Evolutionary conservation across 192 early-diverging fungal genomes (phyloP), one percentile per base, ranked within the genome.

Genomic region (Phycomyces blakesleeanus): DNA sequence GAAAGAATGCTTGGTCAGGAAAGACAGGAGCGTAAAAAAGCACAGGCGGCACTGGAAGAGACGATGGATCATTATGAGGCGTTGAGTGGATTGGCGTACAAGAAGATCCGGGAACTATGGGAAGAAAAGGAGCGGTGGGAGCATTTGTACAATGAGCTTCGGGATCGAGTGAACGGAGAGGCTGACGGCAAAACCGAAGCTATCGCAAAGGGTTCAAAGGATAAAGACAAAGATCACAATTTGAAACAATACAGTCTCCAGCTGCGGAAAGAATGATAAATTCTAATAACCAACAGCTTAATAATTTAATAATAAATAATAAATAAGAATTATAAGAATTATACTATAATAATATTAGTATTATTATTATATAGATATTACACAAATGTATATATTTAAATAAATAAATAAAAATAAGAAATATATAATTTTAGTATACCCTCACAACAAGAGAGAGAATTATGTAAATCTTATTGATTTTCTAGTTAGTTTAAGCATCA

Each of bases 41-140:
- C 76, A 3, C 63, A 75, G 9, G 78, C 78, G 12, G 68, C 75
- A 20, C 67, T 82, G 63, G 66, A 82, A 41, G 76, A 82, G 55
- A 71, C 78, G n/a, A 62, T 63, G 6, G 81, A 79, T 34, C 76
- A 79, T 49, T 79, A 74, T 57, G 81, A 82, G 51, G 64, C 69
- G 24, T 59, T 82, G 12, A 78, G 66, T 22, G 72, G 78, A 2
- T 64, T 79, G 22, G 77, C 81, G 0, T 82, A 79, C 62, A 78
- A 77, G 51, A 79, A 79, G 51, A 49, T 82, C 7, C 71, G 78
- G 24, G 80, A 78, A 26, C 64, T 82, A 57, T 70, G 73, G 73
- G 73, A 75, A 53, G 73, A 75, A 25, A 65, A 61, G 62, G 51
- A 40, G 20, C 55, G 71, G 0, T 68, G 71, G 65, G 71, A 73